These are phyloP conservation scores for Dissophora ornata DNA, from an alignment of 192 early-diverging fungal species.

Conservation along the genomic window DNA sequence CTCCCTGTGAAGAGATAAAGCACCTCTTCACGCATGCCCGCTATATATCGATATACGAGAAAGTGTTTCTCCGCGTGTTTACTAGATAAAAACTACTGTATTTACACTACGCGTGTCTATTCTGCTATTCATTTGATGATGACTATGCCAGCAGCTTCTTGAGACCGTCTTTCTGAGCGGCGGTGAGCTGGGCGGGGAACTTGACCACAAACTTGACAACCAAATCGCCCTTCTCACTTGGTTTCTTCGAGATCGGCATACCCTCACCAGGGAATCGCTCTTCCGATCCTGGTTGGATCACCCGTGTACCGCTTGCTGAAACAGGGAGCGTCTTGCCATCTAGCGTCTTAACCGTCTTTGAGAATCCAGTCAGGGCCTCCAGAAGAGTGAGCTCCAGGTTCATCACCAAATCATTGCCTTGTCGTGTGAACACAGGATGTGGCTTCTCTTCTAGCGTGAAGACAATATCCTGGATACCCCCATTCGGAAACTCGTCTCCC, in stretches of 20 bases:
- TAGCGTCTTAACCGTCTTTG: constrained; percentile 76
- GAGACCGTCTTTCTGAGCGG: constrained; percentile 76
- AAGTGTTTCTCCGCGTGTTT: constrained; percentile 6
- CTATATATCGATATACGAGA: constrained; percentile 4
- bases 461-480: constrained; percentile 89
- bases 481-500: constrained; percentile 87
- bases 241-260: constrained; percentile 88
- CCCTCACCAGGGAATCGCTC: constrained; percentile 83
- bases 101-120: neutral
- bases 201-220: constrained; percentile 82
- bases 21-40: too few species aligned
- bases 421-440: constrained; percentile 83
- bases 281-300: constrained; percentile 79
- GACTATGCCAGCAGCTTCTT: constrained; percentile 51
- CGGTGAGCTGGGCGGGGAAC: constrained; percentile 78
- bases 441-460: constrained; percentile 95
- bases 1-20: constrained; percentile 43
- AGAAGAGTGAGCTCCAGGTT: constrained; percentile 74
- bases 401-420: constrained; percentile 83
- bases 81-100: too few species aligned
- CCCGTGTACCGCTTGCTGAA: constrained; percentile 56
- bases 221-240: constrained; percentile 86
- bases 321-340: constrained; percentile 82
- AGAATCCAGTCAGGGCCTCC: constrained; percentile 87
- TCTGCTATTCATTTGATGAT: neutral